These are phyloP conservation scores for Tubosaeta sp. DNA, from an alignment of 768 basidiomycete genomes.

Conservation along the genomic window DNA sequence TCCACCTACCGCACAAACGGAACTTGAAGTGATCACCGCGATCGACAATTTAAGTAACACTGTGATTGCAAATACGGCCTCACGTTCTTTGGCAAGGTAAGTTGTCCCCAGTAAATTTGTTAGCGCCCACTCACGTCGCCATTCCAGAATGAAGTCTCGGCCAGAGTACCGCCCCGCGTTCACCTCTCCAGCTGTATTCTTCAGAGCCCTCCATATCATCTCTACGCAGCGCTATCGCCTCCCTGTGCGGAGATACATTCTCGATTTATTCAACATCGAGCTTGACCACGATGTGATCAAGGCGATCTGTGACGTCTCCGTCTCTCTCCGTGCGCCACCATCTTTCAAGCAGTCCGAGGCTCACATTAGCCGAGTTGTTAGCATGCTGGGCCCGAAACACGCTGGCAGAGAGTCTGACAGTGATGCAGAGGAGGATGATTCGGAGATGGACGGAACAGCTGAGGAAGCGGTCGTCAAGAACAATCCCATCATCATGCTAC, in stretches of 20 bases:
- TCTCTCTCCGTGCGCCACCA: conserved; percentile 46
- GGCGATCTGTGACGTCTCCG: conserved; percentile 49
- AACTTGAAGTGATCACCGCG: conserved; percentile 81
- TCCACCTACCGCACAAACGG: conserved; percentile 62
- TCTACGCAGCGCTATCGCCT: conserved; percentile 88
- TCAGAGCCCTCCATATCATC: conserved; percentile 81
- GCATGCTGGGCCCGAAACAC: conserved; percentile 57
- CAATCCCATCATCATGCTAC: conserved; percentile 52
- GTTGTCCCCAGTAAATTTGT: conserved; percentile 14
- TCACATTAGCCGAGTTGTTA: conserved; percentile 46
- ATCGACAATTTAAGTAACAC: conserved; percentile 95
- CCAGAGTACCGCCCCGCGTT: conserved; percentile 75
- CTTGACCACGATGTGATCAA: conserved; percentile 60
- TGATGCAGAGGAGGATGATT: conserved; percentile 52
- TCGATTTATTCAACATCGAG: conserved; percentile 88
- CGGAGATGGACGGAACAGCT: conserved; percentile 41
- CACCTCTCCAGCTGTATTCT: conserved; percentile 72
- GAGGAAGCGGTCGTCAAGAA: conserved; percentile 39
- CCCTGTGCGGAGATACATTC: conserved; percentile 86
- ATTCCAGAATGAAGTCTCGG: conserved; percentile 68
- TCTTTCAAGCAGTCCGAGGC: conserved; percentile 42
- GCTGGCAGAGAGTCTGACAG: conserved; percentile 53
- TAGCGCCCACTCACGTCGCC: background rate
- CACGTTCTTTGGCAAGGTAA: conserved; percentile 81
- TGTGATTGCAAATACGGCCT: conserved; percentile 92